phyloP scores from a whole-genome alignment of 2,329 filamentous ascomycete species.

The Didymella lethalis region DNA sequence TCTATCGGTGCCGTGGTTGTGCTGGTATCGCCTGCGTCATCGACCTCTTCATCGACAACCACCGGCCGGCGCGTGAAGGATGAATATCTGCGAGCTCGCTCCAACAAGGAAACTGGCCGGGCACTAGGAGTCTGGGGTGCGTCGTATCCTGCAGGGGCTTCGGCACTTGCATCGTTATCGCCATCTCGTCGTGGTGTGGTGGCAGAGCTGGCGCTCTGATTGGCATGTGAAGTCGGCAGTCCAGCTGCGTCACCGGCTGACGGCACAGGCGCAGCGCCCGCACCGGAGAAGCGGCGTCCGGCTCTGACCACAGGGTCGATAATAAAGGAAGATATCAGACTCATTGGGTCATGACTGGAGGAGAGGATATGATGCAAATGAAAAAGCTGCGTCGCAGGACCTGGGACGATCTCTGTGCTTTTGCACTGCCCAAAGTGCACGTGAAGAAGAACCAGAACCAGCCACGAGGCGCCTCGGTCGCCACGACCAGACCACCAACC shows the following conservation, averaged over 20 bases:
- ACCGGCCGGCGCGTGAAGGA: constrained; percentile 34
- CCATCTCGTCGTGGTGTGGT: constrained; percentile 15
- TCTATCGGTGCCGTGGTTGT: constrained; percentile 35
- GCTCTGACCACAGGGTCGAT: constrained; percentile 52
- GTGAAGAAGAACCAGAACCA: constrained; percentile 10
- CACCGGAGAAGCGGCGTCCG: constrained; percentile 49
- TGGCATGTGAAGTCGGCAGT: constrained; percentile 41
- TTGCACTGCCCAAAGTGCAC: constrained; percentile 16
- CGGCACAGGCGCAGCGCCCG: constrained; percentile 24
- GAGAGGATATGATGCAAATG: constrained; percentile 1
- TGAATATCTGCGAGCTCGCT: constrained; percentile 34
- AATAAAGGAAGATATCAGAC: constrained; percentile 51
- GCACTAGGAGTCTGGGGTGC: constrained; percentile 14
- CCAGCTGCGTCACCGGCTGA: constrained; percentile 26
- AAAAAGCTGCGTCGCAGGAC: not conserved
- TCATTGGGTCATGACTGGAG: constrained; percentile 45
- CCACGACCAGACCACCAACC: constrained; percentile 1
- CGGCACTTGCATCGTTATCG: constrained; percentile 18
- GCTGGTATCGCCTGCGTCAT: constrained; percentile 26
- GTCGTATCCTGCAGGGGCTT: constrained; percentile 20
- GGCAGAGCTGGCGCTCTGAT: constrained; percentile 24
- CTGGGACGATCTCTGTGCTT: constrained; percentile 7
- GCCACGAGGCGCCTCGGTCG: constrained; percentile 15
- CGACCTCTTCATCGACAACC: constrained; percentile 31
- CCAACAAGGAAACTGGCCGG: constrained; percentile 23